A percentile compares a stretch with the other conserved stretches of the same genome.
phyloP scores from a whole-genome alignment of 2,329 filamentous ascomycete species.

The Endocalyx cinctus region DNA sequence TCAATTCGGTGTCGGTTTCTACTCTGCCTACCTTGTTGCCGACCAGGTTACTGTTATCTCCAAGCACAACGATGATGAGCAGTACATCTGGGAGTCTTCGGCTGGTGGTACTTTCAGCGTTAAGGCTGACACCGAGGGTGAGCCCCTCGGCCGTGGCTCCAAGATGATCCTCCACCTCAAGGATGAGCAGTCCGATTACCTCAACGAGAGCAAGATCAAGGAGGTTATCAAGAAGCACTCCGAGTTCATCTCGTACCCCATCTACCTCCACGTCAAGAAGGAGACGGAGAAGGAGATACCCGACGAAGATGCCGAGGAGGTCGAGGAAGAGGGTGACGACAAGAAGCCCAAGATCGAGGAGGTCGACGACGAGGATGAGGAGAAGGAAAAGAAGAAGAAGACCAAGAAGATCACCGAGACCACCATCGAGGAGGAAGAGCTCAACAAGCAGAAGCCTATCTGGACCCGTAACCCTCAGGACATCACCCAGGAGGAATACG shows the following conservation, averaged over 20 bases:
- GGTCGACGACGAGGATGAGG: conserved; percentile 80
- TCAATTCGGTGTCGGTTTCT: conserved; percentile 99
- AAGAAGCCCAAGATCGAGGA: conserved; percentile 97
- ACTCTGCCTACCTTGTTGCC: conserved; percentile 98
- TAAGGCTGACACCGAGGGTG: conserved; percentile 81
- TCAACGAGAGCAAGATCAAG: conserved; percentile 99
- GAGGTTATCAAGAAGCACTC: conserved; percentile 99
- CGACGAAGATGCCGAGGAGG: conserved; percentile 82
- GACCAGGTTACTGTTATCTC: conserved; percentile 93
- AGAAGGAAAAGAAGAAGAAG: conserved; percentile 89
- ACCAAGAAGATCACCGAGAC: conserved; percentile 99
- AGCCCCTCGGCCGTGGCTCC: conserved; percentile 88
- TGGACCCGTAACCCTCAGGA: conserved; percentile 98
- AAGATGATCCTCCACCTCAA: conserved; percentile 99
- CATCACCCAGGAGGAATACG: conserved; percentile 95
- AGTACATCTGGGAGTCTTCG: conserved; percentile 98
- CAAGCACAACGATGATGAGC: conserved; percentile 99
- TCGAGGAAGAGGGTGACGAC: conserved; percentile 71
- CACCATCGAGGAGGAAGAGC: conserved; percentile 97
- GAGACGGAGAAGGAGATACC: conserved; percentile 99
- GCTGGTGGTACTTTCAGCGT: conserved; percentile 98
- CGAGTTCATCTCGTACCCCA: conserved; percentile 99
- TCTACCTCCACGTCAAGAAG: conserved; percentile 99
- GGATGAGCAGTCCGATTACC: conserved; percentile 98
- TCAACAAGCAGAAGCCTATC: conserved; percentile 99